A percentile compares a stretch with the other conserved stretches of the same genome.
Evolutionary conservation across 2,329 filamentous ascomycete genomes (phyloP).

Genomic region (Beauveria sp.): DNA sequence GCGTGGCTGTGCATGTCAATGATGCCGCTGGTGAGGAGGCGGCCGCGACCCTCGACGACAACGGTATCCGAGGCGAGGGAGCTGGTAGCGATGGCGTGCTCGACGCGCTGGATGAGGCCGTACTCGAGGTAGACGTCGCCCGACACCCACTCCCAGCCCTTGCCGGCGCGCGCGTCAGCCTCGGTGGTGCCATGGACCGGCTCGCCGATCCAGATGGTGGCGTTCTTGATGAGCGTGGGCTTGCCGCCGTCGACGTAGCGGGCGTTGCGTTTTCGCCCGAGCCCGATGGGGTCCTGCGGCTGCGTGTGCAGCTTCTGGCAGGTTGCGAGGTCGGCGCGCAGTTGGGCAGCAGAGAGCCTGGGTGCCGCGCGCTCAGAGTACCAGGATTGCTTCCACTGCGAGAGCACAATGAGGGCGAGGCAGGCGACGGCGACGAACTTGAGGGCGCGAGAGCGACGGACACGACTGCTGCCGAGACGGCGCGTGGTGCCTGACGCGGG

Average conservation of each 20-base stretch:
- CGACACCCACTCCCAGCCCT: constrained; percentile 51
- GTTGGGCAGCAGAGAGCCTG: constrained; percentile 42
- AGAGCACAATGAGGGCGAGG: constrained; percentile 43
- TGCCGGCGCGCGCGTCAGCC: constrained; percentile 48
- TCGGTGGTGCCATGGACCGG: constrained; percentile 40
- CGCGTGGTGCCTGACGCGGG: constrained; percentile 15
- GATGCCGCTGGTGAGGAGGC: constrained; percentile 57
- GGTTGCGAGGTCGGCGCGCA: constrained; percentile 45
- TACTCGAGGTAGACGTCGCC: constrained; percentile 55
- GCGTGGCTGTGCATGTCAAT: constrained; percentile 67
- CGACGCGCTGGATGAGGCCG: constrained; percentile 53
- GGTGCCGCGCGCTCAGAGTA: constrained; percentile 19
- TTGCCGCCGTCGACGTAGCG: constrained; percentile 51
- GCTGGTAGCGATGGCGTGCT: constrained; percentile 31
- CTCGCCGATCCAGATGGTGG: constrained; percentile 60
- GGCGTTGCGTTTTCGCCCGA: constrained; percentile 51
- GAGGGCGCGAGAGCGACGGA: constrained; percentile 37
- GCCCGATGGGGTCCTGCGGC: constrained; percentile 47
- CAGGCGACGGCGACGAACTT: constrained; percentile 37
- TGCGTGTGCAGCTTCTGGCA: constrained; percentile 48
- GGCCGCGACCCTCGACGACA: constrained; percentile 51
- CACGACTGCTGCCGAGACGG: constrained; percentile 11
- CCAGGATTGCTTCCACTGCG: constrained; percentile 39
- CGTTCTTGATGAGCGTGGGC: constrained; percentile 58
- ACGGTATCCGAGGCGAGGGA: constrained; percentile 39